Evolutionary conservation across 2,329 filamentous ascomycete genomes (phyloP), one percentile per base, ranked within the genome.

Genomic region (Fusarium continuum): DNA sequence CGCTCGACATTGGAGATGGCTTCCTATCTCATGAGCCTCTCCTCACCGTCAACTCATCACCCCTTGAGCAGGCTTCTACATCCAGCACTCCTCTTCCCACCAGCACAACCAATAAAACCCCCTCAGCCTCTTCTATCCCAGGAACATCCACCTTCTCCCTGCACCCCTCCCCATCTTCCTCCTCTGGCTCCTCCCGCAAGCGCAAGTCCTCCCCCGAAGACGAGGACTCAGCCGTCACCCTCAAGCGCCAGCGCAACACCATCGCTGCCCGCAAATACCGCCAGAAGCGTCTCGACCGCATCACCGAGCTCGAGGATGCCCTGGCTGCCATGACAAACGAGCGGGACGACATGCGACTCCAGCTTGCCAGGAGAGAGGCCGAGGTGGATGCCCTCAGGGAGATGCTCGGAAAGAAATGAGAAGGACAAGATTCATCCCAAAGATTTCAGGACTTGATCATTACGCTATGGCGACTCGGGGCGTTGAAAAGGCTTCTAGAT

Each of bases 191-290:
- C 17, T 66, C 53, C n/a, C 62, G 11, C 48, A 70, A 70, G 55
- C 68, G 68, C 44, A 70, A 71, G 35, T 54, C 58, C 4, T 63
- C 71, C 3, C 56, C 61, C 5, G 63, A 66, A 25, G 71, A 72
- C 8, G 70, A 74, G 11, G 53, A 65, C 14, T 61, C 61, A 4
- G 60, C 64, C 22, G 65, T 73, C 6, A 70, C 74, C 16, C 70
- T 80, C 70, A 90, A 90, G 74, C 86, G 89, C 23, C 84, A 85
- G 60, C 83, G 85, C 60, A 91, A 91, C 74, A 91, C 88, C 13
- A 81, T 90, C 60, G 88, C 89, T n/a, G 89, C 89, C 25, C 83
- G 87, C 60, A 87, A 88, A 60, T 91, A 90, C 72, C 85, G 89
- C 22, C 88, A 91, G 73, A 89, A 89, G 73, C 85, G 88, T 39